Conservation (phyloP, 371 early-diverging fungal species). For the Synchytrium microbalum region DNA sequence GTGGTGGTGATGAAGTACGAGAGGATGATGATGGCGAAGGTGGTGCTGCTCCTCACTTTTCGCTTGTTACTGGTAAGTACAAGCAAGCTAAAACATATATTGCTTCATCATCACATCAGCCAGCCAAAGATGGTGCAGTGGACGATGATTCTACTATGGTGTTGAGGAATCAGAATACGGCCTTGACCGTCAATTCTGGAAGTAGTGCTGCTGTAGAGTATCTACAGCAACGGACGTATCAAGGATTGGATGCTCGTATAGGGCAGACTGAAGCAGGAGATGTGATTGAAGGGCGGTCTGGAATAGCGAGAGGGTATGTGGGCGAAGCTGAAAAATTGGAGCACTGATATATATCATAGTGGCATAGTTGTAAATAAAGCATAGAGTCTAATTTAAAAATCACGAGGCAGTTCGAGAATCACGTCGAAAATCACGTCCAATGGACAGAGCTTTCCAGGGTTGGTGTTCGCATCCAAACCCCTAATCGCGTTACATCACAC, state of each 20-base stretch:
- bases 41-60: constrained; percentile 77
- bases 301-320: constrained; percentile 78
- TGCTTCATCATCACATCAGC: neutral
- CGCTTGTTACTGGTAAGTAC: constrained; percentile 77
- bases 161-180: constrained; percentile 48
- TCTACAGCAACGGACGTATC: constrained; percentile 61
- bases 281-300: constrained; percentile 71
- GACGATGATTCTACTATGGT: constrained; percentile 39
- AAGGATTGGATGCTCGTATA: constrained; percentile 69
- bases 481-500: too few species aligned
- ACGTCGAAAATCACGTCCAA: too few species aligned
- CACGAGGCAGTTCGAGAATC: too few species aligned
- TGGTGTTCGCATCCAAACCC: too few species aligned
- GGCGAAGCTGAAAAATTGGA: constrained; percentile 9
- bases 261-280: constrained; percentile 38
- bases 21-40: constrained; percentile 29
- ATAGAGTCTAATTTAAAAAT: too few species aligned
- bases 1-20: constrained; percentile 29
- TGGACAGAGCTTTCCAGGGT: too few species aligned
- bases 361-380: too few species aligned
- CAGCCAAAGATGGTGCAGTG: constrained; percentile 4
- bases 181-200: constrained; percentile 46
- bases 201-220: constrained; percentile 72
- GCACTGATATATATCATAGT: constrained; percentile 1
- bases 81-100: constrained; percentile 24